phyloP scores from a whole-genome alignment of 1,139 yeast species.

The Sugiyamaella neomexicana region DNA sequence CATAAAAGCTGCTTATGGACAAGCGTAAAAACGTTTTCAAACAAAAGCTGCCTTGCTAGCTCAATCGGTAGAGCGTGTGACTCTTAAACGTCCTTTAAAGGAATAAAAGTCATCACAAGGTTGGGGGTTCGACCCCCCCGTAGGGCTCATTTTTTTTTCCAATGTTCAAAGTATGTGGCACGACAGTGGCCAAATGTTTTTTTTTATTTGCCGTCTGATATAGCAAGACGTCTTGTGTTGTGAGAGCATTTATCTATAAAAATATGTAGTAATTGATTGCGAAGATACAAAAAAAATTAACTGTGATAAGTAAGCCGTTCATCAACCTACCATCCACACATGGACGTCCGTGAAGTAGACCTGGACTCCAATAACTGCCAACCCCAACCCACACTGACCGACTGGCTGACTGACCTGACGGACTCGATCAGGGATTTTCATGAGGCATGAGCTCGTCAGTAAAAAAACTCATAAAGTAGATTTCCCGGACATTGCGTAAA shows the following conservation, averaged over 20 bases:
- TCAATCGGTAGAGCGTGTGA: constrained; percentile 26
- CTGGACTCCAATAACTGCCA: neutral
- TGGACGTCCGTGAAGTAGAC: neutral
- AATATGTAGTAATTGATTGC: too few species aligned
- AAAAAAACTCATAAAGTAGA: neutral
- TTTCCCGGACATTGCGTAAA: neutral
- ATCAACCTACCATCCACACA: neutral
- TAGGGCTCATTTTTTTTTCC: constrained; percentile 20
- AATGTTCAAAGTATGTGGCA: too few species aligned
- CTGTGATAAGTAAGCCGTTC: neutral
- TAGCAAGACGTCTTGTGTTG: too few species aligned
- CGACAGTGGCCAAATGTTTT: too few species aligned
- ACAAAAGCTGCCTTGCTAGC: constrained; percentile 21
- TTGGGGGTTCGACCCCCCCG: constrained; percentile 26
- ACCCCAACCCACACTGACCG: neutral
- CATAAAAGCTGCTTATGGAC: too few species aligned
- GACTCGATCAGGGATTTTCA: constrained; percentile 3
- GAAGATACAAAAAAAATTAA: too few species aligned
- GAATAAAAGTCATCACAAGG: constrained; percentile 24
- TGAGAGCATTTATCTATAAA: too few species aligned
- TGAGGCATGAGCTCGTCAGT: neutral
- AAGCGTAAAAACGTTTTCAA: neutral
- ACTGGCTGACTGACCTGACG: too few species aligned
- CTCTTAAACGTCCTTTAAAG: constrained; percentile 15
- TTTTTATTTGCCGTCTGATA: too few species aligned